phyloP scores from a whole-genome alignment of 2,329 filamentous ascomycete genomes.

The Orbilia brochopaga region DNA sequence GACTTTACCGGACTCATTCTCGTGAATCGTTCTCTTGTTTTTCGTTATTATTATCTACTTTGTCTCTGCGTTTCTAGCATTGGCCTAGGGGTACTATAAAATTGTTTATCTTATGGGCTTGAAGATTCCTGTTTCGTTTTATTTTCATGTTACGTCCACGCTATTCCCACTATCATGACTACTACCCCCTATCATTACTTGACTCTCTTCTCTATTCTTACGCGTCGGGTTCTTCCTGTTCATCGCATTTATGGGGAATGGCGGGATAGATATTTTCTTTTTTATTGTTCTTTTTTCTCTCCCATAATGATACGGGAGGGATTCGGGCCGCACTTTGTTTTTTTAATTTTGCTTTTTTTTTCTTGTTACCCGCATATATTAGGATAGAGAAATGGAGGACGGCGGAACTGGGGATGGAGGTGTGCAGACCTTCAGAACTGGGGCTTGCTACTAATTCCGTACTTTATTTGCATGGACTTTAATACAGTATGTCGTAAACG shows the following conservation, averaged over 20 bases:
- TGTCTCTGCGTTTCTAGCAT: constrained; percentile 30
- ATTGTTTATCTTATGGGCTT: constrained; percentile 18
- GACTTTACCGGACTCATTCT: constrained; percentile 16
- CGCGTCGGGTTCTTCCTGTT: constrained; percentile 19
- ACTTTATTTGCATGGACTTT: not conserved
- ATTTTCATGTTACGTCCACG: too few species aligned
- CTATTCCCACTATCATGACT: not conserved
- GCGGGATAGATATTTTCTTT: constrained; percentile 47
- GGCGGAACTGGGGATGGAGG: constrained; percentile 47
- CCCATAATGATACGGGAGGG: constrained; percentile 13
- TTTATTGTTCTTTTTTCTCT: constrained; percentile 22
- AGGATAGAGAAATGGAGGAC: constrained; percentile 45
- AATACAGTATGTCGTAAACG: too few species aligned
- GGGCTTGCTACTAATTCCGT: not conserved
- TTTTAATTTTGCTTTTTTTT: constrained; percentile 12
- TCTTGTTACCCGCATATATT: constrained; percentile 26
- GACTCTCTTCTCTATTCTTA: constrained; percentile 24
- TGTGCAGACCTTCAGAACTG: constrained; percentile 57
- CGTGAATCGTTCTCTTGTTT: constrained; percentile 8
- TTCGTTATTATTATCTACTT: constrained; percentile 17
- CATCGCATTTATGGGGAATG: constrained; percentile 18
- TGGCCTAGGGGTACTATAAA: constrained; percentile 51
- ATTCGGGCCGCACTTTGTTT: constrained; percentile 4
- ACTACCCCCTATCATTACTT: constrained; percentile 40
- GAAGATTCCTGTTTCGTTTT: too few species aligned